These are phyloP conservation scores for Yamadazyma sp. DNA, from an alignment of 1,139 yeast genomes.

Conservation along the genomic window DNA sequence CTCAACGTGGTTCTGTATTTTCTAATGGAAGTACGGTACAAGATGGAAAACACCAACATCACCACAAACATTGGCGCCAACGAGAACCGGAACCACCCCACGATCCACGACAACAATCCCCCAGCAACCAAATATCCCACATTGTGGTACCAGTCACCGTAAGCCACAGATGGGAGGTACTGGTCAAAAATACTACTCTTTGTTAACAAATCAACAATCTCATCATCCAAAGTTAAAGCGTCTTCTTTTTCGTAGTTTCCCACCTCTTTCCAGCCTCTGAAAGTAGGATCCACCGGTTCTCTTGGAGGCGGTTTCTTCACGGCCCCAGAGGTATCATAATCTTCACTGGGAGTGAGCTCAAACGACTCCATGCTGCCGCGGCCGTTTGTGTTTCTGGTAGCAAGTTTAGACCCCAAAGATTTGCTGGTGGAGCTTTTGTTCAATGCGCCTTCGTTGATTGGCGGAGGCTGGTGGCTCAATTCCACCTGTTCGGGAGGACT, in stretches of 20 bases:
- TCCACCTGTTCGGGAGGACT: conserved; percentile 25
- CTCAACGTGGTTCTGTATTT: conserved; percentile 73
- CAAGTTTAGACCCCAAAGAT: conserved; percentile 6
- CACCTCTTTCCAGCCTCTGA: conserved; percentile 92
- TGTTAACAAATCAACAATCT: conserved; percentile 62
- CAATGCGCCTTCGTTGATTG: conserved; percentile 11
- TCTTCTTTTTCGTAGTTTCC: conserved; percentile 81
- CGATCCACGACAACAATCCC: conserved; percentile 69
- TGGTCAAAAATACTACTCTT: conserved; percentile 70
- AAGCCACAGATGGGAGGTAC: conserved; percentile 66
- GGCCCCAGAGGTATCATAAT: conserved; percentile 34
- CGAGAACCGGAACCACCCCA: conserved; percentile 77
- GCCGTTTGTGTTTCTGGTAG: conserved; percentile 9
- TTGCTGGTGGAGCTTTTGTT: conserved; percentile 9
- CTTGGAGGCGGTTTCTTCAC: conserved; percentile 52
- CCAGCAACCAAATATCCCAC: conserved; percentile 66
- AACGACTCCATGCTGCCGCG: conserved; percentile 10
- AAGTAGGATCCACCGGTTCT: conserved; percentile 60
- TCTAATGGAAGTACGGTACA: conserved; percentile 81
- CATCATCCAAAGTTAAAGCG: conserved; percentile 64
- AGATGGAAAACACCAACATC: conserved; percentile 56
- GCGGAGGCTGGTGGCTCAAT: conserved; percentile 16
- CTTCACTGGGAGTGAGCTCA: conserved; percentile 28
- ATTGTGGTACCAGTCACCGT: conserved; percentile 96
- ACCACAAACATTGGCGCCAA: conserved; percentile 80